Evolutionary conservation across 345 rosid species (phyloP).

Genomic region (Kandelia obovata): DNA sequence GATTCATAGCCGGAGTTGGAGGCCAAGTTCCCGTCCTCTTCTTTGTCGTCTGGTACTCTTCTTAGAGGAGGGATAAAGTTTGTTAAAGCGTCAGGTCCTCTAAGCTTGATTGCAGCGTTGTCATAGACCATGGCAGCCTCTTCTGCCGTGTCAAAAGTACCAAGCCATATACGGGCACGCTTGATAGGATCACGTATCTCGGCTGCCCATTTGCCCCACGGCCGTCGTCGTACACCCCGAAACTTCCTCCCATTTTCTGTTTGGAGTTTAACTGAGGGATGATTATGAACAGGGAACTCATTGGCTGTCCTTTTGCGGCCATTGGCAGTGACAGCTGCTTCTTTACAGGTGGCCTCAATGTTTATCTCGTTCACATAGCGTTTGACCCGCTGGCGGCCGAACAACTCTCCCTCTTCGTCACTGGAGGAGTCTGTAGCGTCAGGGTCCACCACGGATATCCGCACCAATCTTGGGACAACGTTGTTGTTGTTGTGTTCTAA

Average conservation of each 20-base stretch:
- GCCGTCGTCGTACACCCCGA: conserved; percentile 88
- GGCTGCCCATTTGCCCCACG: conserved; percentile 99
- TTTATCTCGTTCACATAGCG: conserved; percentile 69
- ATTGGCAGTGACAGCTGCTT: neutral
- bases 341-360: conserved; percentile 37
- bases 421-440: conserved; percentile 97
- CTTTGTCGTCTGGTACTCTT: neutral
- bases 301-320: conserved; percentile 26
- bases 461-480: conserved; percentile 32
- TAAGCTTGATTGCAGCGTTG: conserved; percentile 79
- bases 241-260: conserved; percentile 45
- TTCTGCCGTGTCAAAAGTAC: conserved; percentile 89
- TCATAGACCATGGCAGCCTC: conserved; percentile 96
- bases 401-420: conserved; percentile 57
- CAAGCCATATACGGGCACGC: conserved; percentile 88
- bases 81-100: conserved; percentile 84
- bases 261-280: conserved; percentile 1
- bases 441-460: conserved; percentile 59
- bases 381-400: conserved; percentile 53
- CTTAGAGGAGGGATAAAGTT: conserved; percentile 55
- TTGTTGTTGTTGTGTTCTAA: neutral
- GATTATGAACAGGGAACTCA: neutral
- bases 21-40: conserved; percentile 7
- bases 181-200: conserved; percentile 92
- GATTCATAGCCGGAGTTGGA: conserved; percentile 57